A percentile compares a stretch with the other conserved stretches of the same genome.
Evolutionary conservation across 768 basidiomycete genomes (phyloP).

Genomic region (Psilocybe tampanensis): DNA sequence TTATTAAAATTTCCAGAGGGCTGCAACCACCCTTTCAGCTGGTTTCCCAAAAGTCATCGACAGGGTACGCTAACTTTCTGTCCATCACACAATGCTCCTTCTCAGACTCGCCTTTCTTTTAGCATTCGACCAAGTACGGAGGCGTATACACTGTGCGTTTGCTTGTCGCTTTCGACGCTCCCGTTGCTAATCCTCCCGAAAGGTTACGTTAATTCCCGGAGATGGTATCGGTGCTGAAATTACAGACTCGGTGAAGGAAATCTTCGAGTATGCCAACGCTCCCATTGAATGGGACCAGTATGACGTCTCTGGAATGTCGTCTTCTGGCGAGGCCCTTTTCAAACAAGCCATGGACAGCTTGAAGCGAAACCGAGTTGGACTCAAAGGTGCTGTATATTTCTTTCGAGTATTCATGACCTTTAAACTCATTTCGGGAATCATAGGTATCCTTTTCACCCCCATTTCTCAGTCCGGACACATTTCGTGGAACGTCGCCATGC

Average conservation of each 20-base stretch:
- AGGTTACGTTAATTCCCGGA: constrained; percentile 97
- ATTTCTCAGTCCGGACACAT: constrained; percentile 96
- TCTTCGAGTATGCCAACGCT: constrained; percentile 96
- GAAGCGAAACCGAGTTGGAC: constrained; percentile 95
- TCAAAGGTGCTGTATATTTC: constrained; percentile 75
- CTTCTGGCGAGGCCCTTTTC: constrained; percentile 92
- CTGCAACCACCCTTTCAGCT: constrained; percentile 77
- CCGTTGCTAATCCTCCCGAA: constrained; percentile 25
- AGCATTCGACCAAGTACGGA: constrained; percentile 90
- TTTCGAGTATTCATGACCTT: background rate
- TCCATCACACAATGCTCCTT: constrained; percentile 14
- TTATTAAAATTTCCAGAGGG: constrained; percentile 43
- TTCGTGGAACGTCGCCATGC: constrained; percentile 99
- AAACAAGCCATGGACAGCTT: constrained; percentile 97
- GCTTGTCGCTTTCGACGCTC: constrained; percentile 9
- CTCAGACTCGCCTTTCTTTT: constrained; percentile 8
- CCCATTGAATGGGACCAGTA: constrained; percentile 99
- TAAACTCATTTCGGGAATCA: constrained; percentile 8
- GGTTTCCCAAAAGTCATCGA: constrained; percentile 77
- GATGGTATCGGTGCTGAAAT: constrained; percentile 98
- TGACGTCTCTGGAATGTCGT: constrained; percentile 95
- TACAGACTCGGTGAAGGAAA: constrained; percentile 98
- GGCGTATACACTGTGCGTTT: constrained; percentile 83
- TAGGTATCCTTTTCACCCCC: constrained; percentile 98
- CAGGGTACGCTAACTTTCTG: constrained; percentile 46